phyloP scores from a whole-genome alignment of 1,284 basidiomycete species.

The Naganishia liquefaciens region DNA sequence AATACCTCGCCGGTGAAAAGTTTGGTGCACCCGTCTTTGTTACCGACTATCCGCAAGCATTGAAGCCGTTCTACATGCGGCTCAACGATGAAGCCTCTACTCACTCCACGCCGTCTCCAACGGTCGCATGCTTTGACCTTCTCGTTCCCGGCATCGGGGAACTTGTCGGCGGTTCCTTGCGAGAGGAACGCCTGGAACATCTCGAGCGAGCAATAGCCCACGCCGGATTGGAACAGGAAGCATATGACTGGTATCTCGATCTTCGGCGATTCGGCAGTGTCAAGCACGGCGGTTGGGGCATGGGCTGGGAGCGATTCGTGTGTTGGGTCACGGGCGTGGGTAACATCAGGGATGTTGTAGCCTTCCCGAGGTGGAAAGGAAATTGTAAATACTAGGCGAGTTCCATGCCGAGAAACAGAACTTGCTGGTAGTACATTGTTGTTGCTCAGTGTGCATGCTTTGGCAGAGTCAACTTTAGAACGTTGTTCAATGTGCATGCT shows the following conservation, averaged over 20 bases:
- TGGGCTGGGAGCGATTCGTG: slow-evolving; percentile 86
- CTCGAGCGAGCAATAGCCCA: slow-evolving; percentile 61
- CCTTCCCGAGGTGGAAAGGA: slow-evolving; percentile 86
- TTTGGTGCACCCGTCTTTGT: slow-evolving; percentile 80
- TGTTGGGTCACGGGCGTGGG: slow-evolving; percentile 78
- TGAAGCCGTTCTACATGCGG: slow-evolving; percentile 98
- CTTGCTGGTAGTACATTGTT: neutral
- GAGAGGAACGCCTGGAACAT: slow-evolving; percentile 74
- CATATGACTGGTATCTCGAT: slow-evolving; percentile 83
- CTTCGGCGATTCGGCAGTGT: slow-evolving; percentile 74
- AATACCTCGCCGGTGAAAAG: slow-evolving; percentile 72
- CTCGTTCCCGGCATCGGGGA: slow-evolving; percentile 87
- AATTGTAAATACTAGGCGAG: slow-evolving; percentile 52
- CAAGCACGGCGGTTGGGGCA: slow-evolving; percentile 87
- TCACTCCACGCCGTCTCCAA: slow-evolving; percentile 57
- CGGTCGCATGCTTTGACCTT: slow-evolving; percentile 92
- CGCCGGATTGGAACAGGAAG: slow-evolving; percentile 59
- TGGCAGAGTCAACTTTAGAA: too few species aligned
- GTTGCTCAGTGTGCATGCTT: too few species aligned
- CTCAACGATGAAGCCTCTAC: slow-evolving; percentile 8
- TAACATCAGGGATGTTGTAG: slow-evolving; percentile 83
- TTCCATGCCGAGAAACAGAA: neutral
- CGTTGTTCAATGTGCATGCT: too few species aligned
- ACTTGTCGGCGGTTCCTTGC: slow-evolving; percentile 84
- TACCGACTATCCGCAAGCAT: slow-evolving; percentile 74